Conservation (phyloP, 768 basidiomycete species). For the Coprinopsis strossmayeri region DNA sequence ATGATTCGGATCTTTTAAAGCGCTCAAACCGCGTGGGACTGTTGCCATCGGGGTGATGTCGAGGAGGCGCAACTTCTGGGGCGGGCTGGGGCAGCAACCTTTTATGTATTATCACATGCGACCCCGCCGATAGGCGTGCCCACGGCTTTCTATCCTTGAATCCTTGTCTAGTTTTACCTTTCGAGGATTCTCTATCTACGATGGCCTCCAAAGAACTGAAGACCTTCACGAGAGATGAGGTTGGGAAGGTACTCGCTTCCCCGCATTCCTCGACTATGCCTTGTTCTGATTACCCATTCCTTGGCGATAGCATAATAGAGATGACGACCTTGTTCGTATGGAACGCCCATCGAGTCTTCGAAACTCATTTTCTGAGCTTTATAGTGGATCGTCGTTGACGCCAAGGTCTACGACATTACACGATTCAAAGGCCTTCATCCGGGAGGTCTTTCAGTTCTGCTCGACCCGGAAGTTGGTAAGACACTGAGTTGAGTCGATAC, state of each 20-base stretch:
- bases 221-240: constrained; percentile 33
- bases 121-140: not conserved
- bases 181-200: not conserved
- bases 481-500: constrained; percentile 18
- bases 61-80: not conserved
- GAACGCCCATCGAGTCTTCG: not conserved
- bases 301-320: constrained; percentile 70
- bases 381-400: constrained; percentile 83
- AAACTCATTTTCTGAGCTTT: not conserved
- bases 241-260: constrained; percentile 31
- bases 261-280: not conserved
- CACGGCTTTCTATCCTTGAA: not conserved
- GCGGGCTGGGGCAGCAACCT: not conserved
- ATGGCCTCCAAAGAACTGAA: constrained; percentile 32
- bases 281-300: constrained; percentile 2
- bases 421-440: constrained; percentile 81
- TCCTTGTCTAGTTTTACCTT: not conserved
- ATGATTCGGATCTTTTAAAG: no score
- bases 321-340: constrained; percentile 50
- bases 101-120: not conserved
- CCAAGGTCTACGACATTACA: constrained; percentile 78
- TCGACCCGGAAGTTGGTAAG: constrained; percentile 75
- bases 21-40: not conserved
- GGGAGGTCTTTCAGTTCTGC: constrained; percentile 69
- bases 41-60: not conserved